Evolutionary conservation across 805 yeast species (phyloP), one percentile per base, ranked within the genome.

Genomic region (Candida maris): DNA sequence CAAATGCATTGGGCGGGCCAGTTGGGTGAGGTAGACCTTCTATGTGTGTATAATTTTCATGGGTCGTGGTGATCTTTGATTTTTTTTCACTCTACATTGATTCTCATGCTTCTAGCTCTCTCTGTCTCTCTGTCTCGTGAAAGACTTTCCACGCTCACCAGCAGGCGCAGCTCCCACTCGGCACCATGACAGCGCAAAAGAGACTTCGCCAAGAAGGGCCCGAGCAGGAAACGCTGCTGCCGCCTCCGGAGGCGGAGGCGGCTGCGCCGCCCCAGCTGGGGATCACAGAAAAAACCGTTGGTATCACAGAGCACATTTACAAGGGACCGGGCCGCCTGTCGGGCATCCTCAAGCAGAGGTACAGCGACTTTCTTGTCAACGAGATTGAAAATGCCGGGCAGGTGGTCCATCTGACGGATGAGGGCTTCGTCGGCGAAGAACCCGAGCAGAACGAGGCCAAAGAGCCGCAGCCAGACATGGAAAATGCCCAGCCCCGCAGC

Each of bases 361-460:
- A 88, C 61, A 81, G 95, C 9, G 99, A 93, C 57, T 93, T 93
- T 57, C 71, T 86, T 55, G 99, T 93, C 30, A 86, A 88, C 60
- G 99, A 93, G 60, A 82, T 93, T 38, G 82, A 71, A 42, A 49
- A 62, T 20, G 63, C 75, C 16, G 94, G 85, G 1, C 62, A 74
- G 2, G 95, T 88, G 2, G 73, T 89, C 9, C 89, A 81, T 57
- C 67, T 93, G 43, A 57, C 64, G 7, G 96, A 89, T 52, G 75
- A 77, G 36, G 96, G 97, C 4, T 65, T 82, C 29, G 67, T 70
- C 32, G 53, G 62, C 56, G 54, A 71, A 56, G 54, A 56, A 62
- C 51, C 45, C 49, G 39, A 50, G 51, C 40, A 62, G 49, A 45
- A 59, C 46, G 44, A 64, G 57, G 45, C 49, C 30, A 69, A 60